Percentiles rank a stretch among this genome's conserved stretches.
Conservation (phyloP, 2,329 filamentous ascomycete genomes). For the Colletotrichum higginsianum region DNA sequence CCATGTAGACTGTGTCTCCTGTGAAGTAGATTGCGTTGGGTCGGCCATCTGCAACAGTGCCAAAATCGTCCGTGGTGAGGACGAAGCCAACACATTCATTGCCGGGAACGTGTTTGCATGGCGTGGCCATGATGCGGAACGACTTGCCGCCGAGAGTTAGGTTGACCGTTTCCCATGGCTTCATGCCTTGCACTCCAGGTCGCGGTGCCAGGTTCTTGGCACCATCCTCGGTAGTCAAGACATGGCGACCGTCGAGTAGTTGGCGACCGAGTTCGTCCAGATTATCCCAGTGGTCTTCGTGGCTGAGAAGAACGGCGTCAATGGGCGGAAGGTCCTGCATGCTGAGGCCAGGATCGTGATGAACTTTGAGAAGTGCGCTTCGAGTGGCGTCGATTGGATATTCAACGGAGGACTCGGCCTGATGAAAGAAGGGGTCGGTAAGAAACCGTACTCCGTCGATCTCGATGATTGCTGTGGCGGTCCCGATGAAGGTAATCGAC, state of each 20-base stretch:
- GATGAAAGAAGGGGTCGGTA: slow-evolving; percentile 63
- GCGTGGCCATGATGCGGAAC: background rate
- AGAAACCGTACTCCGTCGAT: slow-evolving; percentile 59
- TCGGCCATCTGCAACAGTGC: background rate
- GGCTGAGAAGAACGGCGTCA: slow-evolving; percentile 63
- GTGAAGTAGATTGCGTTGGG: slow-evolving; percentile 5
- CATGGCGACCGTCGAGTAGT: slow-evolving; percentile 61
- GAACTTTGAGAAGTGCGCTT: background rate
- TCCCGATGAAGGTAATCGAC: slow-evolving; percentile 61
- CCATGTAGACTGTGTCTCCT: background rate
- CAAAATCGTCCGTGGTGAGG: background rate
- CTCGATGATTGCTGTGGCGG: slow-evolving; percentile 62
- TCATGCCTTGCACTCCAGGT: slow-evolving; percentile 56
- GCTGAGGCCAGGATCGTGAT: slow-evolving; percentile 52
- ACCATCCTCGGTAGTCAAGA: slow-evolving; percentile 63
- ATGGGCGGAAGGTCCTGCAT: slow-evolving; percentile 59
- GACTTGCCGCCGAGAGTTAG: background rate
- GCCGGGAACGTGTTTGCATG: background rate
- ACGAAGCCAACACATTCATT: background rate
- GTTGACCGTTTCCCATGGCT: no score
- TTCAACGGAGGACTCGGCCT: slow-evolving; percentile 46
- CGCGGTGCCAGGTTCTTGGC: slow-evolving; percentile 59
- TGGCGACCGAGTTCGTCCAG: slow-evolving; percentile 61
- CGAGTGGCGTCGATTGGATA: slow-evolving; percentile 19
- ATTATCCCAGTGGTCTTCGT: slow-evolving; percentile 66